These are phyloP conservation scores for Escovopsis sp. DNA, from an alignment of 2,329 filamentous ascomycete genomes.

Conservation along the genomic window DNA sequence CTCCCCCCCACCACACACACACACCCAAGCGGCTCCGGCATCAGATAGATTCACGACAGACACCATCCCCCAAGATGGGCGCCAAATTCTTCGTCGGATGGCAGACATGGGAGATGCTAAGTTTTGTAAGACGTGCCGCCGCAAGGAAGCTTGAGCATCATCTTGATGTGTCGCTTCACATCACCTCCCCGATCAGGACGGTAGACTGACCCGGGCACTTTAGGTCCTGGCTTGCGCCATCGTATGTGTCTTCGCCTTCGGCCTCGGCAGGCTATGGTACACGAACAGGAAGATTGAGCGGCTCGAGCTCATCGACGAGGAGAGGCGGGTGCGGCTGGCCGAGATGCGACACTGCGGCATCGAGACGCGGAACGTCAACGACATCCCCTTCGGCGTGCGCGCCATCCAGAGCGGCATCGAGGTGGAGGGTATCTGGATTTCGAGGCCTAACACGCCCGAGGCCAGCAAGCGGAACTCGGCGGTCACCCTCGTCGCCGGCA, in stretches of 20 bases:
- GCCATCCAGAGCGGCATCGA: slow-evolving; percentile 73
- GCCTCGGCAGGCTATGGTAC: slow-evolving; percentile 53
- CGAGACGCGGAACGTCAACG: slow-evolving; percentile 25
- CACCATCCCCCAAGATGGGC: slow-evolving; percentile 12
- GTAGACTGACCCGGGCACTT: not conserved
- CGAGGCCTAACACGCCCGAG: slow-evolving; percentile 30
- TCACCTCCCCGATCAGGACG: not conserved
- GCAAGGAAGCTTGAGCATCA: not conserved
- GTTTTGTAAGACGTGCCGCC: slow-evolving; percentile 49
- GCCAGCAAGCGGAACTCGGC: slow-evolving; percentile 11
- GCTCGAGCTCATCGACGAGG: slow-evolving; percentile 50
- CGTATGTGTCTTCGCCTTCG: slow-evolving; percentile 51
- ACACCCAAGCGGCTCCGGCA: no score
- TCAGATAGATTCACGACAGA: not conserved
- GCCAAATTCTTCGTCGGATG: slow-evolving; percentile 50
- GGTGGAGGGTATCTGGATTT: slow-evolving; percentile 74
- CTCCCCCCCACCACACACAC: not conserved
- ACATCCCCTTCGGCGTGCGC: slow-evolving; percentile 74
- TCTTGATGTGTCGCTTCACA: not conserved
- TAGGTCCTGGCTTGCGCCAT: slow-evolving; percentile 64
- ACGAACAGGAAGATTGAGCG: slow-evolving; percentile 39
- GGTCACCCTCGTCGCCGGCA: slow-evolving; percentile 11
- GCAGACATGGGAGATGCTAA: slow-evolving; percentile 81
- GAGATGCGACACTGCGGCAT: slow-evolving; percentile 43
- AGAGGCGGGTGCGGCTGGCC: slow-evolving; percentile 39